phyloP scores from a whole-genome alignment of 352 stramenopile species.

The Pythium grandisporangium region DNA sequence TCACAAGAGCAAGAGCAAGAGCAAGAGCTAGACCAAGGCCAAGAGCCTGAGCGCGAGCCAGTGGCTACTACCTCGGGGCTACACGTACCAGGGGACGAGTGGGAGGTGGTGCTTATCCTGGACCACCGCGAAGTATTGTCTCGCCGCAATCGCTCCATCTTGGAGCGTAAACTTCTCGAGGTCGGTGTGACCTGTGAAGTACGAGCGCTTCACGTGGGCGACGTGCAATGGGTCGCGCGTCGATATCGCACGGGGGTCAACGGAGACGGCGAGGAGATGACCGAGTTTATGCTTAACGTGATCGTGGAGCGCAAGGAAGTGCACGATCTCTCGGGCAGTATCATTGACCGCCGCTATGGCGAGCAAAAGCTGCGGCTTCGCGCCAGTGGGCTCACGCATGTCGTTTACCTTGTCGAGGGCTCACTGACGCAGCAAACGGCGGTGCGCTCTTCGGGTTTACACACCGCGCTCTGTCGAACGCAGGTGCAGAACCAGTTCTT shows the following conservation, averaged over 20 bases:
- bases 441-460: slow-evolving; percentile 39
- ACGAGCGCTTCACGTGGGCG: slow-evolving; percentile 57
- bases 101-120: slow-evolving; percentile 73
- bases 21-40: neutral
- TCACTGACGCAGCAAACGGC: slow-evolving; percentile 67
- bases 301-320: slow-evolving; percentile 83
- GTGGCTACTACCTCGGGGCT: slow-evolving; percentile 1
- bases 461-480: slow-evolving; percentile 69
- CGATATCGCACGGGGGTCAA: slow-evolving; percentile 18
- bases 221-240: slow-evolving; percentile 72
- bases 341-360: slow-evolving; percentile 71
- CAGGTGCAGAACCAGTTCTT: slow-evolving; percentile 82
- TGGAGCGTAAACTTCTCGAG: slow-evolving; percentile 78
- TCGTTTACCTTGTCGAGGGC: slow-evolving; percentile 82
- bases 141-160: slow-evolving; percentile 51
- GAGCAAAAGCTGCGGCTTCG: slow-evolving; percentile 71
- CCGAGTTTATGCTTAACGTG: slow-evolving; percentile 71
- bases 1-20: neutral
- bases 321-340: slow-evolving; percentile 68
- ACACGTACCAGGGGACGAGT: slow-evolving; percentile 31
- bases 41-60: neutral
- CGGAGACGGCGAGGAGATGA: neutral
- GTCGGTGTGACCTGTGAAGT: slow-evolving; percentile 75
- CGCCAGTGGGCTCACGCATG: slow-evolving; percentile 55
- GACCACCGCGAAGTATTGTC: slow-evolving; percentile 79